phyloP scores from a whole-genome alignment of 2,329 filamentous ascomycete species.

The Aspergillus ibericus region DNA sequence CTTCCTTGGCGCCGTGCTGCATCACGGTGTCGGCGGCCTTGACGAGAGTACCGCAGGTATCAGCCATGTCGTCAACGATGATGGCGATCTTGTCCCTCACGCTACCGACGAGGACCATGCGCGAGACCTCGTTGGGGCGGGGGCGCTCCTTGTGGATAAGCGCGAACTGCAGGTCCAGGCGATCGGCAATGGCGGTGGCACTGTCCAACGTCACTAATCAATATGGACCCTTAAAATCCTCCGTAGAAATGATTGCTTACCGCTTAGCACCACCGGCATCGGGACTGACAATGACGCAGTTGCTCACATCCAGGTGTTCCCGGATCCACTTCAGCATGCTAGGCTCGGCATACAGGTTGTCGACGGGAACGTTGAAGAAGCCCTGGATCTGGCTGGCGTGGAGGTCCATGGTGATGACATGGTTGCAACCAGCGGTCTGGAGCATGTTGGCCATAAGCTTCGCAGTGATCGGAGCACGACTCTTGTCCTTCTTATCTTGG shows the following conservation, averaged over 20 bases:
- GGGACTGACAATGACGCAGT: conserved; percentile 91
- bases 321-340: conserved; percentile 89
- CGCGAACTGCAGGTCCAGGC: conserved; percentile 84
- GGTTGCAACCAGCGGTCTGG: conserved; percentile 87
- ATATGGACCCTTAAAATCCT: background rate
- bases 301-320: conserved; percentile 76
- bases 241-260: conserved; percentile 40
- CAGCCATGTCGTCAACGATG: conserved; percentile 96
- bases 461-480: conserved; percentile 91
- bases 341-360: conserved; percentile 89
- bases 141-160: conserved; percentile 96
- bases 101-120: conserved; percentile 95
- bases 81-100: conserved; percentile 90
- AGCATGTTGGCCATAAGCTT: conserved; percentile 98
- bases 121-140: conserved; percentile 84
- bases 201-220: conserved; percentile 39
- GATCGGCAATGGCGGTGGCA: conserved; percentile 89
- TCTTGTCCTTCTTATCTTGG: conserved; percentile 97
- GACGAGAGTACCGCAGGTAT: conserved; percentile 83
- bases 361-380: conserved; percentile 83
- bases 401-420: conserved; percentile 94
- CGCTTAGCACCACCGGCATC: conserved; percentile 94
- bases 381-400: conserved; percentile 93
- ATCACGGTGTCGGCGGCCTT: conserved; percentile 91
- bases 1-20: conserved; percentile 79